A percentile compares a stretch with the other conserved stretches of the same genome.
phyloP scores from a whole-genome alignment of 805 yeast genomes.

The Myxozyma kluyveri region DNA sequence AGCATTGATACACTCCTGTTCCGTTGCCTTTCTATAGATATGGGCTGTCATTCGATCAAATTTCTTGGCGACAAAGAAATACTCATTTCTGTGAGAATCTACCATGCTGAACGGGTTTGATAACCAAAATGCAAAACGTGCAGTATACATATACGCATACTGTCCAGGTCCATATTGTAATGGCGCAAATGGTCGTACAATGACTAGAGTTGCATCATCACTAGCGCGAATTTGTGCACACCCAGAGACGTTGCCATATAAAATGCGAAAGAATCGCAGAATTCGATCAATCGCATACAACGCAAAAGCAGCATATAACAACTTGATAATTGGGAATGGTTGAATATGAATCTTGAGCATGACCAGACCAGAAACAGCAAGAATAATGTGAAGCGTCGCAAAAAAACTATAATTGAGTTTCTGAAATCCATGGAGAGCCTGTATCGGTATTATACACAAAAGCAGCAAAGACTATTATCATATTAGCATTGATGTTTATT shows the following conservation, averaged over 20 bases:
- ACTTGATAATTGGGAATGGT: conserved; percentile 40
- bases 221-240: conserved; percentile 33
- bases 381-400: conserved; percentile 52
- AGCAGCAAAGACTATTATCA: conserved; percentile 40
- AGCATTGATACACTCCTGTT: neutral
- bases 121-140: conserved; percentile 25
- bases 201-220: conserved; percentile 12
- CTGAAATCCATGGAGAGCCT: conserved; percentile 54
- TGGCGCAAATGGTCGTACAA: conserved; percentile 10
- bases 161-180: conserved; percentile 22
- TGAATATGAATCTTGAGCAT: conserved; percentile 55
- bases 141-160: conserved; percentile 24
- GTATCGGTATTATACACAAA: conserved; percentile 47
- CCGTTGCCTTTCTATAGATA: conserved; percentile 10
- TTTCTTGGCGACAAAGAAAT: conserved; percentile 16
- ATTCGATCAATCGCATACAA: conserved; percentile 71
- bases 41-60: conserved; percentile 8
- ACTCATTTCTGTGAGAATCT: conserved; percentile 7
- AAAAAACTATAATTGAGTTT: conserved; percentile 57
- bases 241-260: conserved; percentile 52
- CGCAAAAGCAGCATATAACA: conserved; percentile 42
- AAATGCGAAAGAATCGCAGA: conserved; percentile 53
- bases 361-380: conserved; percentile 53
- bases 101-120: conserved; percentile 21
- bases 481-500: conserved; percentile 1